A percentile compares a stretch with the other conserved stretches of the same genome.
These are phyloP conservation scores for Pythium coloratum DNA, from an alignment of 352 stramenopile species.

Conservation along the genomic window DNA sequence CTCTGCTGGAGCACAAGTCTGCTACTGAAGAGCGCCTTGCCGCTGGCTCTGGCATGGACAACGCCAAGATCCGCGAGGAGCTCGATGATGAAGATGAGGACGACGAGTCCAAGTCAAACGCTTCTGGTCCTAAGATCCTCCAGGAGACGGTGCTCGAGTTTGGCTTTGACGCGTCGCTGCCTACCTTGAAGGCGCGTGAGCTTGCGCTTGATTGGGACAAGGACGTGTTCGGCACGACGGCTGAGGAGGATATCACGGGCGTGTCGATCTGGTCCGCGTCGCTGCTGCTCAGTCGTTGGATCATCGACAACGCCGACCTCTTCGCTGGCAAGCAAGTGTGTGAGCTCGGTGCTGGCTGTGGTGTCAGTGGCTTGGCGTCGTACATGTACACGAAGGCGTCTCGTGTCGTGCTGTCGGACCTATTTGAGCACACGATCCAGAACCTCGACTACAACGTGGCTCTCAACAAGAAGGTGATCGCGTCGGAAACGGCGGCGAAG, in stretches of 20 bases:
- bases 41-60: slow-evolving; percentile 70
- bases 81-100: slow-evolving; percentile 48
- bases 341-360: slow-evolving; percentile 80
- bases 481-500: slow-evolving; percentile 1
- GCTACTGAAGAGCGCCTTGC: slow-evolving; percentile 76
- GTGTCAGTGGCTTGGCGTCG: slow-evolving; percentile 77
- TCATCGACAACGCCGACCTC: slow-evolving; percentile 60
- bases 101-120: slow-evolving; percentile 24
- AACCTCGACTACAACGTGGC: slow-evolving; percentile 82
- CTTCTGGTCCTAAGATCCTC: slow-evolving; percentile 51
- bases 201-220: slow-evolving; percentile 83
- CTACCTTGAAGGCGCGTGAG: slow-evolving; percentile 73
- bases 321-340: slow-evolving; percentile 80
- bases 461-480: slow-evolving; percentile 55
- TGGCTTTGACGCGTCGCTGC: slow-evolving; percentile 54
- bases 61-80: slow-evolving; percentile 61
- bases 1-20: slow-evolving; percentile 76
- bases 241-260: slow-evolving; percentile 85
- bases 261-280: slow-evolving; percentile 90
- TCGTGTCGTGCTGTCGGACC: slow-evolving; percentile 80
- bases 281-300: slow-evolving; percentile 81
- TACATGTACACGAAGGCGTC: slow-evolving; percentile 78
- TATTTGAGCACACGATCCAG: slow-evolving; percentile 80
- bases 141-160: slow-evolving; percentile 86
- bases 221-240: slow-evolving; percentile 75